Base-by-base conservation (phyloP, 2,329 filamentous ascomycete genomes). In the Xenoacremonium recifei region DNA sequence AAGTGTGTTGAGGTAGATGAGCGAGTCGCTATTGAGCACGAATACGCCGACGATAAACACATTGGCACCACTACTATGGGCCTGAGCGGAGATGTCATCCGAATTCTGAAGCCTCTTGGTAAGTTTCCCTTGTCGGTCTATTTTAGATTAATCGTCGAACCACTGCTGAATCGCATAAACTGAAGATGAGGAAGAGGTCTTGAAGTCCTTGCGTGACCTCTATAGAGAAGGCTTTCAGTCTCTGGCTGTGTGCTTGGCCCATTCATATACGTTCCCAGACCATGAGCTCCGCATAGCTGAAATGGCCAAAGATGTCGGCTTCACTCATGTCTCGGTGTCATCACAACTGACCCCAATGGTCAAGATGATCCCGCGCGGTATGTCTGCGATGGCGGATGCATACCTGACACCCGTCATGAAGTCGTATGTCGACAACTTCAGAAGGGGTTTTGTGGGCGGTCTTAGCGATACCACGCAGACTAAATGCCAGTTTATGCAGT, bases 1-100 rank as follows among this genome's bases (percentile, higher is more conserved):
- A 73, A 67, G 21, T 84, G 88, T 0, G 69, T 88, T 11, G 85
- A 89, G 63, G 75, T 89, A 19, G 80, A 86, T 37, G 85, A 89
- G 67, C 70, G 85, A 31, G 82, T 89, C 7, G 87, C 84, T 1
- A 63, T 89, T 37, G 84, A 88, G 53, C 13, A 27, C 23, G 13
- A 27, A 13, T 13, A 13, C 7, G 13, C 23, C 7, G 23, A 27
- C 23, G 13, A 27, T 13, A 13, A 27, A 27, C 7, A 27, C 23
- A 9, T 13, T 27, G 23, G 9, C 23, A 13, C 13, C 23, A 27
- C 7, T 13, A 27, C 7, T 27, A 27, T 7, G 7, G 23, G 23
- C 9, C 23, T 27, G 16, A 59, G 76, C 33, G 44, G 37, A 3
- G 37, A 44, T 11, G 67, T 71, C 0, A 67, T 76, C 16, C 58